Evolutionary conservation across 345 rosid species (phyloP), one percentile per base, ranked within the genome.

Genomic region (Ricinus communis): DNA sequence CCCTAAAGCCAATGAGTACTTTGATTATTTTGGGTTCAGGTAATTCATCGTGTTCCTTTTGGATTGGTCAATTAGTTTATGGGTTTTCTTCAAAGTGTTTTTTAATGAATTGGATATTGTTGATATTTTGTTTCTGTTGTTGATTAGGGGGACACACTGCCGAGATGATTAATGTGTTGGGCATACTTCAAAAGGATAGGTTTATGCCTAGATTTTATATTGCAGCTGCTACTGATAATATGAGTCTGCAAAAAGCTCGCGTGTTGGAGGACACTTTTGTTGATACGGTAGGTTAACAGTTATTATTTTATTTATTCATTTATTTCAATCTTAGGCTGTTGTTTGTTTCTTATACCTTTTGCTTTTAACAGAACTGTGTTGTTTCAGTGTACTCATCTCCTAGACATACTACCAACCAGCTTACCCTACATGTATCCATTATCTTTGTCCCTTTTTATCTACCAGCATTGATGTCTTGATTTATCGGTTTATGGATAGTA

Each of bases 201-300:
- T 89, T 82, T 70, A 53, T 80, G 4, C 99, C 96, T 5, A 79
- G 99, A 74, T 90, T 76, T 81, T 92, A 92, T 75, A 76, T 95
- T 52, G 96, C 97, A 31, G 98, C 98, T 13, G 89, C 90, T 45
- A 95, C 99, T 12, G 99, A 95, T 83, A 87, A 86, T 71, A 91
- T 90, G 93, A 95, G 99, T 71, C 88, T 95, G 8, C 96, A 92
- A 61, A 95, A 92, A 78, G 97, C 96, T 81, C 89, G 85, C 22
- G 64, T 67, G 6, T 82, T 90, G 74, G 98, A 95, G 84, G 82
- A 81, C 72, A 85, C 89, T 22, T 46, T 85, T 65, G 64, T 60
- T 54, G 79, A 85, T 11, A 43, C 60, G 83, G 98, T 88, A 78
- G 50, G 46, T 40, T 19, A 49, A 53, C 69, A 65, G 24, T 10